A percentile compares a stretch with the other conserved stretches of the same genome.
Conservation (phyloP, 1,284 basidiomycete species). For the Microbotryum saponariae region DNA sequence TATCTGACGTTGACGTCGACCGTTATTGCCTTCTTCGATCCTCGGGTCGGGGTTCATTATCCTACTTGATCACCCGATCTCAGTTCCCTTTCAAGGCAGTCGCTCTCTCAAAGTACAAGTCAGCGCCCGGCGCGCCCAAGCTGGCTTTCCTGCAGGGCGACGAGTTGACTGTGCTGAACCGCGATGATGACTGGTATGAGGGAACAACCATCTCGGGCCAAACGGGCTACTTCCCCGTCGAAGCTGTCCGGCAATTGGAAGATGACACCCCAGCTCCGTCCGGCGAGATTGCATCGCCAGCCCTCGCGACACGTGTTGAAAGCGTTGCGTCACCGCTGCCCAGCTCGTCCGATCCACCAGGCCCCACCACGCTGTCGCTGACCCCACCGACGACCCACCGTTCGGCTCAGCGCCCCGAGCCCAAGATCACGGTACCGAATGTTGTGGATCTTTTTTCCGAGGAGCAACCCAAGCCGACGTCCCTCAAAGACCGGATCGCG, state of each 20-base stretch:
- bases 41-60: no score
- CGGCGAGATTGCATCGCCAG: neutral
- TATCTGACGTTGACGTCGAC: no score
- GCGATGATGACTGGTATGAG: constrained; percentile 41
- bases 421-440: constrained; percentile 1
- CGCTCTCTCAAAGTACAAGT: constrained; percentile 28
- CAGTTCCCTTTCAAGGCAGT: constrained; percentile 24
- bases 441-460: constrained; percentile 1
- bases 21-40: no score
- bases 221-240: constrained; percentile 40
- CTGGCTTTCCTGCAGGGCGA: constrained; percentile 39
- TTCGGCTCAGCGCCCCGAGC: constrained; percentile 6
- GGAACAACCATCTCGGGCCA: constrained; percentile 37
- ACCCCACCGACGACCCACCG: constrained; percentile 30
- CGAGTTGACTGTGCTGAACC: constrained; percentile 35
- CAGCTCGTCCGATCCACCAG: constrained; percentile 12
- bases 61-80: no score
- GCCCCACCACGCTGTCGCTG: constrained; percentile 23
- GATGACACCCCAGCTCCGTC: constrained; percentile 44
- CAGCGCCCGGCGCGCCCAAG: constrained; percentile 17
- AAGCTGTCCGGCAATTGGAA: constrained; percentile 33
- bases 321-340: constrained; percentile 7
- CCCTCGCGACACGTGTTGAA: neutral
- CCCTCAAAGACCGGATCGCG: constrained; percentile 44
- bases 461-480: constrained; percentile 22